These are phyloP conservation scores for Sporothrix globosa DNA, from an alignment of 2,329 filamentous ascomycete genomes.

Conservation along the genomic window DNA sequence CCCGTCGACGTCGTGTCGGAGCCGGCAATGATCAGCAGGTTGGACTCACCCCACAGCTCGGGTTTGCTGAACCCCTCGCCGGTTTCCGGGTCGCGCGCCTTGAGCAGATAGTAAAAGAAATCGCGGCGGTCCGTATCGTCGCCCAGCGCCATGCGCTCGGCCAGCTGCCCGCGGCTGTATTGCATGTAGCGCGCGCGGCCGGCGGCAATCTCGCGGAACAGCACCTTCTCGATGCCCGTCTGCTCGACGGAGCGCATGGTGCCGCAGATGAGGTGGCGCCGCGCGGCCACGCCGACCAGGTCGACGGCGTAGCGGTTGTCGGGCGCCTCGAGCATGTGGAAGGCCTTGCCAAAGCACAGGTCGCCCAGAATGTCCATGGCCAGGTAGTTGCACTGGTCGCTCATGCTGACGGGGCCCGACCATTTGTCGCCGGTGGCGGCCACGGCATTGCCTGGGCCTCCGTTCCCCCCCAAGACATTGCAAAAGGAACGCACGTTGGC, in stretches of 20 bases:
- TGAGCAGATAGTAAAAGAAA: conserved; percentile 76
- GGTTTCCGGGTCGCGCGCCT: conserved; percentile 71
- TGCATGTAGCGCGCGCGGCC: conserved; percentile 71
- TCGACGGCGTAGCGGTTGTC: conserved; percentile 69
- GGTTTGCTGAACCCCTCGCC: conserved; percentile 66
- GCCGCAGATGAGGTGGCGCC: conserved; percentile 71
- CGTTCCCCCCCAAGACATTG: conserved; percentile 54
- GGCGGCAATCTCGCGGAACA: conserved; percentile 68
- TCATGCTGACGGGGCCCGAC: conserved; percentile 64
- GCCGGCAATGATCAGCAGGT: conserved; percentile 71
- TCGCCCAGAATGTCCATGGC: conserved; percentile 66
- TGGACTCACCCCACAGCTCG: conserved; percentile 72
- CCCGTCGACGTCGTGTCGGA: conserved; percentile 74
- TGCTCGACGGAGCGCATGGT: conserved; percentile 71
- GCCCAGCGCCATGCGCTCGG: conserved; percentile 67
- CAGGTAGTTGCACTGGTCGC: conserved; percentile 64
- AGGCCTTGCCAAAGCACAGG: conserved; percentile 64
- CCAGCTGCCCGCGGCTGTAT: conserved; percentile 69
- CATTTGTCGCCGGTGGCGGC: conserved; percentile 57
- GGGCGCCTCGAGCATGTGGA: conserved; percentile 62
- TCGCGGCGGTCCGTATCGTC: conserved; percentile 70
- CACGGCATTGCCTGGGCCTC: background rate
- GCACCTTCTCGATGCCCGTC: conserved; percentile 66
- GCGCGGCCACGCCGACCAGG: conserved; percentile 68
- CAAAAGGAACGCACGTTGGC: conserved; percentile 69